A percentile compares a stretch with the other conserved stretches of the same genome.
phyloP scores from a whole-genome alignment of 768 basidiomycete species.

The Chlorophyllum brunneum region DNA sequence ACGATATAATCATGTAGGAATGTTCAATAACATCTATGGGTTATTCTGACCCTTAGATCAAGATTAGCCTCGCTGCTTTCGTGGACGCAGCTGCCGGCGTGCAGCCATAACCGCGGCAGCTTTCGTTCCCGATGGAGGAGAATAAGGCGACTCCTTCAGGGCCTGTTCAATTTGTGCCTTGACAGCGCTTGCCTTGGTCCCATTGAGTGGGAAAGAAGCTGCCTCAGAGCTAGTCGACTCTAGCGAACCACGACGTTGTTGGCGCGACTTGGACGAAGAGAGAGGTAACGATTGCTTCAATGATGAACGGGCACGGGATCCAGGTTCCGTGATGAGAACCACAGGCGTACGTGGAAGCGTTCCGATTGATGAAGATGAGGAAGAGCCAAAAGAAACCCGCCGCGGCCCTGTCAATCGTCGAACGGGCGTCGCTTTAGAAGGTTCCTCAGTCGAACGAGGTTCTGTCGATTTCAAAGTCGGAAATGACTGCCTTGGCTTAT shows the following conservation, averaged over 20 bases:
- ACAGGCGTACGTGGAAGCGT: neutral
- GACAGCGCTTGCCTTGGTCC: slow-evolving; percentile 34
- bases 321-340: neutral
- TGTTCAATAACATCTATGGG: neutral
- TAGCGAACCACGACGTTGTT: neutral
- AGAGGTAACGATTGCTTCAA: neutral
- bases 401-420: neutral
- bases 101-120: slow-evolving; percentile 22
- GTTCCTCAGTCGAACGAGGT: neutral
- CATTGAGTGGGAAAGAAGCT: slow-evolving; percentile 30
- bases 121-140: slow-evolving; percentile 32
- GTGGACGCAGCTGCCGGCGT: neutral
- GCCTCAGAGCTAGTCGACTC: slow-evolving; percentile 20
- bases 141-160: slow-evolving; percentile 32
- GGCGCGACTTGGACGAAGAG: neutral
- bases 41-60: neutral
- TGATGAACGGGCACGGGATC: neutral
- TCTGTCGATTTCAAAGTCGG: neutral
- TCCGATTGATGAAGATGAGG: neutral
- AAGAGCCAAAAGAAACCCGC: neutral
- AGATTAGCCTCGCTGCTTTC: neutral
- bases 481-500: neutral
- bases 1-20: slow-evolving; percentile 2
- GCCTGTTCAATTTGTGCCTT: slow-evolving; percentile 27
- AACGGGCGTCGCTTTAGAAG: neutral